These are phyloP conservation scores for Notholithocarpus densiflorus DNA, from an alignment of 306 rosid genomes.

Conservation along the genomic window DNA sequence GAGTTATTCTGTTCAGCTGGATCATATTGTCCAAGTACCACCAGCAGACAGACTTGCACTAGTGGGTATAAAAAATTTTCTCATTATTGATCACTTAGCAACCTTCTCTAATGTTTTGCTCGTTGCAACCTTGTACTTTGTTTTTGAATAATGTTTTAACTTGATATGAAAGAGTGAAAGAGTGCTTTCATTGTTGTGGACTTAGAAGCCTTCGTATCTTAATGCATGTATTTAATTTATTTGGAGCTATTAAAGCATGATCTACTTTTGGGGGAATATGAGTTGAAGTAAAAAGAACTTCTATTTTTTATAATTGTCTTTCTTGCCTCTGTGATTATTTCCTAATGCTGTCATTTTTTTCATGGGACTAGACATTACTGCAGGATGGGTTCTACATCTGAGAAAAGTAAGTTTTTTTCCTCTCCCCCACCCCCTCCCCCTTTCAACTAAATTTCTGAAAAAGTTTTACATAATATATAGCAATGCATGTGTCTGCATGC, in stretches of 20 bases:
- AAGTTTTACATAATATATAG: neutral
- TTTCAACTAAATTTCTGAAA: conserved; percentile 4
- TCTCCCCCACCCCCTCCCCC: neutral
- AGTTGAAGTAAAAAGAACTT: neutral
- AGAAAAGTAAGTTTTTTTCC: conserved; percentile 53
- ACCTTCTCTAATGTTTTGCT: neutral
- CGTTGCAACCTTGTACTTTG: neutral
- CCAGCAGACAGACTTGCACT: conserved; percentile 52
- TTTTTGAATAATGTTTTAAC: neutral
- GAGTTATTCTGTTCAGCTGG: conserved; percentile 89
- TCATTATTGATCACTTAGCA: conserved; percentile 2
- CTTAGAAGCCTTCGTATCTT: too few relatives aligned
- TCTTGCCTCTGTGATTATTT: conserved; percentile 7
- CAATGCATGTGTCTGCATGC: neutral
- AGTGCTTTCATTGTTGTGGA: too few relatives aligned
- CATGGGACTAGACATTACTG: conserved; percentile 74
- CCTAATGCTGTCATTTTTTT: conserved; percentile 18
- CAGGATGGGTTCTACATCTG: conserved; percentile 82
- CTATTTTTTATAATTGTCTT: neutral
- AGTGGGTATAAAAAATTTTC: conserved; percentile 63
- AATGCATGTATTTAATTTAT: too few relatives aligned
- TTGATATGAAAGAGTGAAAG: neutral
- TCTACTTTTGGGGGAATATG: too few relatives aligned
- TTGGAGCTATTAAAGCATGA: too few relatives aligned
- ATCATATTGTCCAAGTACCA: conserved; percentile 87